A percentile compares a stretch with the other conserved stretches of the same genome.
phyloP scores from a whole-genome alignment of 441 rosid genomes.

The Raphanus hybrid region DNA sequence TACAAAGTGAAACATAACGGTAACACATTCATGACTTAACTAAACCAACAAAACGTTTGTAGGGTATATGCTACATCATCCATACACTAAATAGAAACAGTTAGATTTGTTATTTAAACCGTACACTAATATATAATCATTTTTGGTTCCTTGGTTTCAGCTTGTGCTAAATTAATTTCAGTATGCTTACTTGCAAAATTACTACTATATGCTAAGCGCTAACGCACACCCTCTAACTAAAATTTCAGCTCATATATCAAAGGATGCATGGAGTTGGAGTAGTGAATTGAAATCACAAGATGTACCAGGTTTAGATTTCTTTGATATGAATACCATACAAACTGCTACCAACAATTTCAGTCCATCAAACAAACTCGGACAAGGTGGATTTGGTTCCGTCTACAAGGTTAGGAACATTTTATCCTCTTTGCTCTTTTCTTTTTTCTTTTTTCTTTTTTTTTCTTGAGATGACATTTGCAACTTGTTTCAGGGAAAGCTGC shows the following conservation, averaged over 20 bases:
- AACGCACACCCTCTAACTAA: neutral
- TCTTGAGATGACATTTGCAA: too few relatives aligned
- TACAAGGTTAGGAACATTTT: slow-evolving; percentile 11
- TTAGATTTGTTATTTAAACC: neutral
- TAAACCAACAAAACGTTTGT: neutral
- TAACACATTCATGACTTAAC: neutral
- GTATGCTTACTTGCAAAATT: neutral
- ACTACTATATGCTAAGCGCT: neutral
- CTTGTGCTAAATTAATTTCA: neutral
- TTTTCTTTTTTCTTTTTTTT: too few relatives aligned
- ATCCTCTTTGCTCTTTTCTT: neutral
- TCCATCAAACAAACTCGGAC: slow-evolving; percentile 28
- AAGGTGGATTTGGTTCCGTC: slow-evolving; percentile 39
- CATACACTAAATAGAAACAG: neutral
- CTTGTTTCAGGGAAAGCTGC: too few relatives aligned
- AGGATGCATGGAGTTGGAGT: slow-evolving; percentile 11
- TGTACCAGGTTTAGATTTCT: slow-evolving; percentile 26
- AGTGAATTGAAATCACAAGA: slow-evolving; percentile 17
- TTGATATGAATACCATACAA: slow-evolving; percentile 24
- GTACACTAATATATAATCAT: neutral
- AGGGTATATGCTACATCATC: too few relatives aligned
- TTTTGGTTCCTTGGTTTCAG: neutral
- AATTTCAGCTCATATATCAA: slow-evolving; percentile 6
- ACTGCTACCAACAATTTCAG: slow-evolving; percentile 26
- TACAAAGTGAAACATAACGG: slow-evolving; percentile 32